Base-by-base conservation (phyloP, 2,329 filamentous ascomycete genomes). In the Colletotrichum cereale region DNA sequence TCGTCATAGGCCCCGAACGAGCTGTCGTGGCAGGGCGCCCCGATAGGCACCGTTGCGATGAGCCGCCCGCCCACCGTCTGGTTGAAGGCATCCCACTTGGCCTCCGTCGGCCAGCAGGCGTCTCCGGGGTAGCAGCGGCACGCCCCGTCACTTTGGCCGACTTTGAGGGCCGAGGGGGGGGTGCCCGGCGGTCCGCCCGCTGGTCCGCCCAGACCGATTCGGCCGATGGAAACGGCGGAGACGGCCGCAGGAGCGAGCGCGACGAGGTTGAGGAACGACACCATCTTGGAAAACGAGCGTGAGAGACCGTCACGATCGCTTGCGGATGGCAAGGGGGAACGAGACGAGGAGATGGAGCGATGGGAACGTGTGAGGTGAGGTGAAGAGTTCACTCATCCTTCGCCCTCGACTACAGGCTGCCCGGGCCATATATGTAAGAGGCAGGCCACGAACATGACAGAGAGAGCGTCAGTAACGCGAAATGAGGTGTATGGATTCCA, bases 41-140 rank as follows among this genome's bases (percentile, higher is more conserved):
- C 88, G 12, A 89, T 75, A 1, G 88, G 88, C 0, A 85, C 78
- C 0, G 86, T 89, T 1, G 81, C 80, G 40, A 90, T 80, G 31
- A 90, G 79, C 12, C 79, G 80, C 0, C 89, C 89, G 4, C 79
- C 79, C 0, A 90, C 78, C 2, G 87, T 85, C 36, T 77, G 55
- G 75, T 90, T 90, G 73, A 90, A 82, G 3, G 74, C 63, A 10
- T 77, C 73, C 88, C 88, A 90, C n/a, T 78, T 75, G 7, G 73
- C 61, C 2, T 70, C 34, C 0, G 80, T 80, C 0, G 88, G 88
- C 88, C 88, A 90, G 75, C 84, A 86, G 0, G 75, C 40, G 62
- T 89, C 86, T 21, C 83, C 83, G 1, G 88, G 87, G 42, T 86
- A 83, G 77, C 83, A 87, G 24, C 83, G 82, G 76, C 86, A 88